Evolutionary conservation across 176 grass and related monocot species (phyloP).

Genomic region (Themeda triandra): DNA sequence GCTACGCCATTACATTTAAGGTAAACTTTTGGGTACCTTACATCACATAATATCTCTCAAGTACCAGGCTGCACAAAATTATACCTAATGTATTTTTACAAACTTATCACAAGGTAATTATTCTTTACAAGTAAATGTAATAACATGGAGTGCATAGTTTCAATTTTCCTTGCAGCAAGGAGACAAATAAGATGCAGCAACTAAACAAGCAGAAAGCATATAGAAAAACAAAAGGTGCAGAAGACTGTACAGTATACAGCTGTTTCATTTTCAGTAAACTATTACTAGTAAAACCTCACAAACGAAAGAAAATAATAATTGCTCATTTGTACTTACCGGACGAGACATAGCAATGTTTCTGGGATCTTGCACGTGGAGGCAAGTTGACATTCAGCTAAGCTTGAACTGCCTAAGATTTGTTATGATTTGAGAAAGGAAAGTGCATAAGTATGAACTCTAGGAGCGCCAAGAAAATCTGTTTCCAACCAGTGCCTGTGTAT

Average conservation of each 20-base stretch:
- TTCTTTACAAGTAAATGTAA: neutral
- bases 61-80: neutral
- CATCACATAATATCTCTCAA: neutral
- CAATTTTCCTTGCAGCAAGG: neutral
- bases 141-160: neutral
- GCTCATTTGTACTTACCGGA: constrained; percentile 11
- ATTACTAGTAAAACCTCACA: neutral
- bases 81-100: neutral
- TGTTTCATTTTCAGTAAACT: constrained; percentile 6
- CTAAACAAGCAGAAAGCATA: constrained; percentile 17
- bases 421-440: neutral
- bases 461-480: neutral
- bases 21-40: neutral
- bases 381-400: constrained; percentile 30
- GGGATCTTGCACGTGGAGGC: constrained; percentile 27
- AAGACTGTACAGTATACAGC: neutral
- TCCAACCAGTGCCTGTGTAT: neutral
- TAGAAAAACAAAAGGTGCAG: neutral
- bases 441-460: neutral
- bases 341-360: constrained; percentile 23
- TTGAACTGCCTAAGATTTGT: constrained; percentile 11
- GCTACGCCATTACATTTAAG: neutral
- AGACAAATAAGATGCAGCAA: constrained; percentile 26
- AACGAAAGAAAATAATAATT: neutral
- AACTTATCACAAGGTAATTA: neutral